A percentile compares a stretch with the other conserved stretches of the same genome.
Evolutionary conservation across 306 rosid species (phyloP).

Genomic region (Cyclanthera cordifolia): DNA sequence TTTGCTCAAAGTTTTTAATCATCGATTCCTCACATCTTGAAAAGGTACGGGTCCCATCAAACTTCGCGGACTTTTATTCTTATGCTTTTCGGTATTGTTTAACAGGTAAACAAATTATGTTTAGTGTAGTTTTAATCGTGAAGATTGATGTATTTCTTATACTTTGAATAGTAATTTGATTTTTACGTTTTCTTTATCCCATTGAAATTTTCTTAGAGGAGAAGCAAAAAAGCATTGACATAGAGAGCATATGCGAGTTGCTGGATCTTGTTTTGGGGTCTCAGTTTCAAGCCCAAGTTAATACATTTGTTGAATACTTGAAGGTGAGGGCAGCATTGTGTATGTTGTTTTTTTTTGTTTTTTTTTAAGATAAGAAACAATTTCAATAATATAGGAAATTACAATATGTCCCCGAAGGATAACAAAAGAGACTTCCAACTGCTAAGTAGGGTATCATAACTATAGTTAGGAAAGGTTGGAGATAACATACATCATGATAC

Average conservation of each 20-base stretch:
- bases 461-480: no score
- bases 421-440: no score
- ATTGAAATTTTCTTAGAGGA: conserved; percentile 51
- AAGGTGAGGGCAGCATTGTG: conserved; percentile 42
- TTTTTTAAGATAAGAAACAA: no score
- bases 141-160: background rate
- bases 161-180: background rate
- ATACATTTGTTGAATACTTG: conserved; percentile 62
- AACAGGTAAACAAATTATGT: conserved; percentile 43
- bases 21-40: conserved; percentile 13
- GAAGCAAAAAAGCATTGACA: conserved; percentile 96
- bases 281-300: conserved; percentile 58
- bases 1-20: background rate
- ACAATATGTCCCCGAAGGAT: no score
- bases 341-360: conserved; percentile 9
- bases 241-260: conserved; percentile 86
- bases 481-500: no score
- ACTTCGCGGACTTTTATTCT: conserved; percentile 82
- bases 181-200: background rate
- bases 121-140: background rate
- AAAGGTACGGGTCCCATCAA: conserved; percentile 75
- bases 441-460: no score
- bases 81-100: conserved; percentile 88
- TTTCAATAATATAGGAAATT: no score
- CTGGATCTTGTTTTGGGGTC: conserved; percentile 78